phyloP scores from a whole-genome alignment of 2,329 filamentous ascomycete species.

The Diaporthe batatas region DNA sequence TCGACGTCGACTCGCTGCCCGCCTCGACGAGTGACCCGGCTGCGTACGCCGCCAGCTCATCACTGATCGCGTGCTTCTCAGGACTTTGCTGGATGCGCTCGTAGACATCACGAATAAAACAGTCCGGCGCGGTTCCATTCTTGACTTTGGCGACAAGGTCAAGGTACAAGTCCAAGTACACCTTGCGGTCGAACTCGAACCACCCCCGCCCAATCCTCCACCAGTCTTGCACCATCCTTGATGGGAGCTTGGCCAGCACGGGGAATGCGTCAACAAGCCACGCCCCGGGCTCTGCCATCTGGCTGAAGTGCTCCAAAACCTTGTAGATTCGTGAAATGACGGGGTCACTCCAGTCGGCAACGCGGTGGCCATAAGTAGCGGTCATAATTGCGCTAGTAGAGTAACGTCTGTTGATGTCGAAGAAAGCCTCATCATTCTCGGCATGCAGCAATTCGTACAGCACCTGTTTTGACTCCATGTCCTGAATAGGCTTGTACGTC shows the following conservation, averaged over 20 bases:
- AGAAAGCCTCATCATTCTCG: slow-evolving; percentile 52
- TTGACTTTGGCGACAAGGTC: slow-evolving; percentile 44
- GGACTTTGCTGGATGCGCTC: slow-evolving; percentile 41
- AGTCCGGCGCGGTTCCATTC: slow-evolving; percentile 47
- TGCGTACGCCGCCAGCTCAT: slow-evolving; percentile 46
- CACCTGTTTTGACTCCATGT: slow-evolving; percentile 51
- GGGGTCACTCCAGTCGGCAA: slow-evolving; percentile 53
- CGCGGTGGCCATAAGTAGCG: slow-evolving; percentile 55
- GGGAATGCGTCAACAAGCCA: slow-evolving; percentile 54
- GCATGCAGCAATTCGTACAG: slow-evolving; percentile 51
- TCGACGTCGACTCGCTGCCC: slow-evolving; percentile 53
- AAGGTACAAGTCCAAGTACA: slow-evolving; percentile 33
- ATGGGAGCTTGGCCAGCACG: slow-evolving; percentile 47
- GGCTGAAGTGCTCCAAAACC: slow-evolving; percentile 52
- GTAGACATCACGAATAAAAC: slow-evolving; percentile 50
- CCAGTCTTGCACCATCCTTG: slow-evolving; percentile 46
- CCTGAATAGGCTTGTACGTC: slow-evolving; percentile 48
- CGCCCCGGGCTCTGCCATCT: slow-evolving; percentile 53
- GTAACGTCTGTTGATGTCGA: slow-evolving; percentile 56
- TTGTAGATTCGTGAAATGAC: slow-evolving; percentile 51
- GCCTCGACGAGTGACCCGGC: slow-evolving; percentile 49
- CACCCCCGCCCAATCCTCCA: slow-evolving; percentile 33
- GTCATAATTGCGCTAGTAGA: slow-evolving; percentile 58
- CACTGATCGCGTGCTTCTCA: slow-evolving; percentile 45
- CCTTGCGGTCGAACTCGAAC: slow-evolving; percentile 32